Evolutionary conservation across 257 asterid genomes (phyloP), one percentile per base, ranked within the genome.

Genomic region (Osmanthus fragrans): DNA sequence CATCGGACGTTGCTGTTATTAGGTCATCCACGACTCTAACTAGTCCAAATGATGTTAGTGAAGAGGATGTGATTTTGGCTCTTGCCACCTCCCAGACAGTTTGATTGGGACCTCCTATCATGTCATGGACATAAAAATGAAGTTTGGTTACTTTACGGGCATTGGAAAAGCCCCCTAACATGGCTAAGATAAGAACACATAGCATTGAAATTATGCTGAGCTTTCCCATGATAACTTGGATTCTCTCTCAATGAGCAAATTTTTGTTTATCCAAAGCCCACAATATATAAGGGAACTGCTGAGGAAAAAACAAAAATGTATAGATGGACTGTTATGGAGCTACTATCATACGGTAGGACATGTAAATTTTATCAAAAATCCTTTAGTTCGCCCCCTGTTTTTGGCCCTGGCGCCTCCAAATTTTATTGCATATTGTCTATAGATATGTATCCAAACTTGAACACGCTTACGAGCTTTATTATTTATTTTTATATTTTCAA

Each of bases 71-170:
- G 56, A 80, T 34, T 29, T 68, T 5, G 1, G 85, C 13, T 5
- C 79, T 71, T 7, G 85, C 87, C 66, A 80, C 83, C 72, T 84
- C 87, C 84, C 78, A 83, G 2, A 83, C 84, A 60, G 87, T 80
- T 80, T 82, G 65, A 45, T 64, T 54, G 51, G 73, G 39, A 8
- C 82, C 85, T 4, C 82, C 82, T 10, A 80, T 64, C 3, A 72
- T 82, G 37, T 80, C 85, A n/a, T 84, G 87, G 45, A 84, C 51
- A 16, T 80, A 84, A 74, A 80, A 81, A 29, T 77, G 87, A n/a
- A 84, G 78, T 49, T 72, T 77, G 25, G 63, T 75, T 1, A 12
- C 49, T 47, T 77, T 84, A 23, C 1, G 6, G 16, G 34, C 69
- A 63, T 25, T 11, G 69, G 33, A 15, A 23, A 12, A 63, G n/a